Base-by-base conservation (phyloP, 106 monocot genomes). In the Cymbidium sinense region DNA sequence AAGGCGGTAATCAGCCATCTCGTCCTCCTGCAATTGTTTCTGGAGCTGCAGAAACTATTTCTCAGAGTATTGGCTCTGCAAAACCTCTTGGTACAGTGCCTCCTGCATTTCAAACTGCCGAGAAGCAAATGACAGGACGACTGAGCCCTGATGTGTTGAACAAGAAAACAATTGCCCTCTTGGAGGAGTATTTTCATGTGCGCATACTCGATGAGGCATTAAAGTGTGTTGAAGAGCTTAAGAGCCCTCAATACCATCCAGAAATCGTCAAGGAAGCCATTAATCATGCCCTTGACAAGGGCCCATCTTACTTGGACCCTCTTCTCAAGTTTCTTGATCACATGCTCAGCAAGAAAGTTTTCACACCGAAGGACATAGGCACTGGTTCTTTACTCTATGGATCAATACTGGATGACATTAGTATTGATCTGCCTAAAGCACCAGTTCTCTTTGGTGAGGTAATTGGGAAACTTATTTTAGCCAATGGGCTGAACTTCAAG, bases 241-340 rank as follows among this genome's bases (percentile, higher is more conserved):
- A 87, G 52, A 90, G 90, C 31, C 98, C 94, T 13, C 88, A 87
- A 13, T 90, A 84, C 70, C 80, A 99, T 65, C 83, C 92, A 15
- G 98, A 99, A 79, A 62, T 99, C 50, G 94, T 99, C 13, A 94
- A 92, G 77, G 98, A 94, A 85, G 86, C 94, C 18, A 92, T 99
- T 52, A 84, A 81, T 50, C 75, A 84, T 34, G 94, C 88, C 64
- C 76, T 92, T 0, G 94, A 99, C 39, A 87, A 90, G 81, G 87
- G 86, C 17, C 18, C 77, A 1, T 58, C 75, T 28, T 87, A 30
- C 36, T 64, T 91, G 0, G 88, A 89, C 21, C 74, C 79, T 7
- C 58, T 87, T 4, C 43, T 86, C 18, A 87, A 79, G 79, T 86
- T 99, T 30, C 64, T 99, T 19, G 75, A 84, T 76, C 80, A 74